These are phyloP conservation scores for Hymenotorrendiella dingleyae DNA, from an alignment of 2,329 filamentous ascomycete species.

Conservation along the genomic window DNA sequence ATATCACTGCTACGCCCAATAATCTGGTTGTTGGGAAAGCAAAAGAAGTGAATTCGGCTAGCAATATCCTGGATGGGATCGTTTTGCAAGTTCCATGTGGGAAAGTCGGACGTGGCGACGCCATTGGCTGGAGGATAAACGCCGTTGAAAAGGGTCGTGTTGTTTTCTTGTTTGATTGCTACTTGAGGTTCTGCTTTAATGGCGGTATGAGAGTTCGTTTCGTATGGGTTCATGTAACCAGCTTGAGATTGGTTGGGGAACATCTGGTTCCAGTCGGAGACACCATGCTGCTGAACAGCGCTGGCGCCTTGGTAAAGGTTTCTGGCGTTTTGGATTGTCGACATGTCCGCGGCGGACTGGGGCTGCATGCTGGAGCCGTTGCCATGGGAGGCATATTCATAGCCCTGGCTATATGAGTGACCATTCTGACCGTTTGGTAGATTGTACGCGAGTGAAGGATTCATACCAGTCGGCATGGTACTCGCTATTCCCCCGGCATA, in stretches of 20 bases:
- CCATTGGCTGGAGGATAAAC: conserved; percentile 18
- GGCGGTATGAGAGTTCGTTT: conserved; percentile 61
- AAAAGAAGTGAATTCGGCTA: conserved; percentile 50
- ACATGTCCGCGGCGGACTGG: conserved; percentile 22
- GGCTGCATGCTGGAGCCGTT: conserved; percentile 28
- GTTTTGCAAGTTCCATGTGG: conserved; percentile 35
- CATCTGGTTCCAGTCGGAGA: conserved; percentile 70
- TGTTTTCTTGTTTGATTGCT: conserved; percentile 40
- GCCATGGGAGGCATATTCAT: conserved; percentile 31
- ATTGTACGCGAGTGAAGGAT: conserved; percentile 56
- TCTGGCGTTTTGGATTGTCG: conserved; percentile 21
- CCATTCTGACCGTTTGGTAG: conserved; percentile 58
- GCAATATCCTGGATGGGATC: conserved; percentile 50
- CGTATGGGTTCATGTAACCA: conserved; percentile 48
- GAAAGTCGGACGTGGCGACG: conserved; percentile 32
- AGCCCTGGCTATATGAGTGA: conserved; percentile 32
- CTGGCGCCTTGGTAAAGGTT: conserved; percentile 54
- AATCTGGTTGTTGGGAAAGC: conserved; percentile 51
- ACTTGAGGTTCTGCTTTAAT: conserved; percentile 48
- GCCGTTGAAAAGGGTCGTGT: conserved; percentile 15
- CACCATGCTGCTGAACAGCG: conserved; percentile 51
- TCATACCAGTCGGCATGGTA: conserved; percentile 56
- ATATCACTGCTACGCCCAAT: conserved; percentile 48
- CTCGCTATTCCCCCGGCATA: conserved; percentile 53
- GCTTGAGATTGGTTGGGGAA: conserved; percentile 68